Percentiles rank a stretch among this genome's conserved stretches.
Conservation (phyloP, 129 eudicot genomes). For the Artemisia annua region DNA sequence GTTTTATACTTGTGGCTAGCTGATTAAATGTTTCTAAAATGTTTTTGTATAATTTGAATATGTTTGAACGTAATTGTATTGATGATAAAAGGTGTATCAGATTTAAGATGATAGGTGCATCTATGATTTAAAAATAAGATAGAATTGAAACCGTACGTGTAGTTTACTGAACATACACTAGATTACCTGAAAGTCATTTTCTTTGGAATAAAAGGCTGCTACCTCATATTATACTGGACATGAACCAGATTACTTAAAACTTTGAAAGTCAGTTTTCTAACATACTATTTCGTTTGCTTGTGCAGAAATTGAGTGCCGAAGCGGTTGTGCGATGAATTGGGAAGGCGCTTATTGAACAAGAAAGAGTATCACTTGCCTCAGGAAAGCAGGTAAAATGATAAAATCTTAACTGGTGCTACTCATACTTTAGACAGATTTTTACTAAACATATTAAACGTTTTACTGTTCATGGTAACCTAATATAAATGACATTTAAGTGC, state of each 20-base stretch:
- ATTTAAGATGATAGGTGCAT: too few relatives aligned
- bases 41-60: too few relatives aligned
- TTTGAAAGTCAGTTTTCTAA: too few relatives aligned
- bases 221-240: too few relatives aligned
- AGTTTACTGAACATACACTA: constrained; percentile 4
- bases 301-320: constrained; percentile 96
- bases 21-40: too few relatives aligned
- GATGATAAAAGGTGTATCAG: too few relatives aligned
- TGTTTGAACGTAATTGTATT: too few relatives aligned
- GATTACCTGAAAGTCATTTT: not conserved
- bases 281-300: constrained; percentile 70
- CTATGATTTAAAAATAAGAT: too few relatives aligned
- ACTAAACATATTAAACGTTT: not conserved
- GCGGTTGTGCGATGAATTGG: constrained; percentile 93
- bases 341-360: constrained; percentile 96
- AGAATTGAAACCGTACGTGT: too few relatives aligned
- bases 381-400: constrained; percentile 64
- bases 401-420: not conserved
- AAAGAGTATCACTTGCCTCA: constrained; percentile 60
- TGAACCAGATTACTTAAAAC: too few relatives aligned
- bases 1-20: too few relatives aligned
- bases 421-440: not conserved
- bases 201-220: too few relatives aligned
- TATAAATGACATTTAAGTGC: not conserved
- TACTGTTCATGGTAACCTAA: not conserved